Percentiles rank a stretch among this genome's conserved stretches.
Conservation (phyloP, 2,329 filamentous ascomycete genomes). For the Sporothrix dimorphospora region DNA sequence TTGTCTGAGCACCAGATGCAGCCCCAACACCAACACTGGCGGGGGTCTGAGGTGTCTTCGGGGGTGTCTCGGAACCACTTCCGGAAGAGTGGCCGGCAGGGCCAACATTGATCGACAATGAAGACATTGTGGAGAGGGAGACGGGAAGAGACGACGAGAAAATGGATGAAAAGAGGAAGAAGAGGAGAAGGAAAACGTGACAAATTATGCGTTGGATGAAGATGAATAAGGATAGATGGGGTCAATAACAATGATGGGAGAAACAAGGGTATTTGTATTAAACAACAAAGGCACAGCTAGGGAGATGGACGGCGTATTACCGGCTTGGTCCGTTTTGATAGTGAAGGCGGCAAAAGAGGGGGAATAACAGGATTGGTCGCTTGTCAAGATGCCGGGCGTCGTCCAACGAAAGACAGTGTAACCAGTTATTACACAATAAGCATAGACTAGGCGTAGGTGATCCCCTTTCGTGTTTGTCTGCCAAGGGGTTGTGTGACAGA, state of each 20-base stretch:
- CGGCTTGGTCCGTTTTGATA: not conserved
- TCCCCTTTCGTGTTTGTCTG: not conserved
- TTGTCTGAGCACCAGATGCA: not conserved
- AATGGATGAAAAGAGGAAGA: not conserved
- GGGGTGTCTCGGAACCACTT: conserved; percentile 11
- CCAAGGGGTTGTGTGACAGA: conserved; percentile 1
- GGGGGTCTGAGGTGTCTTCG: conserved; percentile 12
- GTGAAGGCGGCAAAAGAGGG: not conserved
- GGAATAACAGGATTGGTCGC: not conserved
- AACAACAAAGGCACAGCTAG: not conserved
- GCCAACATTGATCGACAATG: conserved; percentile 8
- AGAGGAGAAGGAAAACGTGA: not conserved
- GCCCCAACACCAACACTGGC: not conserved
- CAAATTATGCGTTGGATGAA: not conserved
- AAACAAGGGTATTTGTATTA: conserved; percentile 7
- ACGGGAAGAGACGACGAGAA: not conserved
- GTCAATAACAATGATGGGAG: not conserved
- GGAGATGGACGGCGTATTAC: not conserved
- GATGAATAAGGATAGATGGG: not conserved
- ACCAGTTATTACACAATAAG: conserved; percentile 20
- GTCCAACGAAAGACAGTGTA: not conserved
- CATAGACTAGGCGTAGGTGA: not conserved
- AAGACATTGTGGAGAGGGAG: conserved; percentile 10
- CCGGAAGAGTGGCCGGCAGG: not conserved
- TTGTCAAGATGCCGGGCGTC: conserved; percentile 9